Conservation (phyloP, 345 rosid genomes). For the Turritis glabra region DNA sequence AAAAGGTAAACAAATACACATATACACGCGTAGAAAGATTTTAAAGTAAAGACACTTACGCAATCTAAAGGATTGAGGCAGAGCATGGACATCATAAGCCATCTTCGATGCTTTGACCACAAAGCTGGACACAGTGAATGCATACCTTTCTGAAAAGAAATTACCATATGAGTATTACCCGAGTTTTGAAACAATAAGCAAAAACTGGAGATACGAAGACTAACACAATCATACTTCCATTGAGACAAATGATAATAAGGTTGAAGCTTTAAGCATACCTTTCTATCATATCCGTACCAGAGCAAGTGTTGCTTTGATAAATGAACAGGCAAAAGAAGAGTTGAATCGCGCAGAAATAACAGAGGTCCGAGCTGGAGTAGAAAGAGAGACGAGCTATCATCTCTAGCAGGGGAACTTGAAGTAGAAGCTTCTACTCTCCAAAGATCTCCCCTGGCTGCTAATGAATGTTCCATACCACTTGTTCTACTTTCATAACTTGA, state of each 20-base stretch:
- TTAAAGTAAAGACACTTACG: slow-evolving; percentile 48
- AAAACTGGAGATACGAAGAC: not conserved
- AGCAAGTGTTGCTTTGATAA: slow-evolving; percentile 95
- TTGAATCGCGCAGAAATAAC: slow-evolving; percentile 82
- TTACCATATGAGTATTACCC: not conserved
- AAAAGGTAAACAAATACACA: not conserved
- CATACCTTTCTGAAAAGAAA: slow-evolving; percentile 74
- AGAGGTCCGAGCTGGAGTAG: slow-evolving; percentile 94
- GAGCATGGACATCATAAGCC: slow-evolving; percentile 98
- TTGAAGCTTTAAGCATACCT: slow-evolving; percentile 52
- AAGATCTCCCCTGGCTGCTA: slow-evolving; percentile 92
- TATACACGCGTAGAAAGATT: not conserved
- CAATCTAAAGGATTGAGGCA: slow-evolving; percentile 89
- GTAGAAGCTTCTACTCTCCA: slow-evolving; percentile 93
- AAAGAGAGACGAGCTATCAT: slow-evolving; percentile 76
- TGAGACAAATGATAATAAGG: not conserved
- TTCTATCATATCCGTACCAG: slow-evolving; percentile 97
- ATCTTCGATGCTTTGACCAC: slow-evolving; percentile 97
- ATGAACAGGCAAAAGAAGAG: slow-evolving; percentile 90
- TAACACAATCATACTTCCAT: not conserved
- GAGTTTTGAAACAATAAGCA: slow-evolving; percentile 1
- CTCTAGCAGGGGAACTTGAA: slow-evolving; percentile 61
- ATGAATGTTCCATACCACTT: slow-evolving; percentile 64
- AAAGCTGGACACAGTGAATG: slow-evolving; percentile 97
- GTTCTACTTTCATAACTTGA: slow-evolving; percentile 82